phyloP scores from a whole-genome alignment of 1,284 basidiomycete genomes.

The Rhizopogon hawkerae region DNA sequence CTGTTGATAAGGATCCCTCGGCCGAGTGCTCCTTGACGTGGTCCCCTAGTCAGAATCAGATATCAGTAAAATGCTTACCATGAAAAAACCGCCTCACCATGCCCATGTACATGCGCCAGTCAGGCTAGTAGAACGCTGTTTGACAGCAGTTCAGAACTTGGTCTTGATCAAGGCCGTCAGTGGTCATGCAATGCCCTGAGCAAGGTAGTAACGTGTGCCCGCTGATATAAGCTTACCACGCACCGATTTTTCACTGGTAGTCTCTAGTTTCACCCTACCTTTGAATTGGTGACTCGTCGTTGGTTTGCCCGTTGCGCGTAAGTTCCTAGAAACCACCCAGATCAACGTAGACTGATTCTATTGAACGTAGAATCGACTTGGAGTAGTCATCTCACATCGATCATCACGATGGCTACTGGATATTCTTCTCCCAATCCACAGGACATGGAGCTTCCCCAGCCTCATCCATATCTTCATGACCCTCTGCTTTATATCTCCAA shows the following conservation, averaged over 20 bases:
- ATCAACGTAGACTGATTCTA: slow-evolving; percentile 2
- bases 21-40: not conserved
- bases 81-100: not conserved
- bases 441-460: slow-evolving; percentile 26
- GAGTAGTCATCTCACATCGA: slow-evolving; percentile 19
- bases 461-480: slow-evolving; percentile 74
- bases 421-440: slow-evolving; percentile 27
- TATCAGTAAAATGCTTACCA: not conserved
- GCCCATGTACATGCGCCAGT: too few species aligned
- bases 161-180: too few species aligned
- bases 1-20: not conserved
- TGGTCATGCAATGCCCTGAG: too few species aligned
- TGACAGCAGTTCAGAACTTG: not conserved
- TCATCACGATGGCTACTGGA: slow-evolving; percentile 31
- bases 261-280: slow-evolving; percentile 6
- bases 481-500: slow-evolving; percentile 70
- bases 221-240: slow-evolving; percentile 31
- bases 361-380: slow-evolving; percentile 3
- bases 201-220: not conserved
- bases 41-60: not conserved
- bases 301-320: slow-evolving; percentile 20
- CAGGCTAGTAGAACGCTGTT: not conserved
- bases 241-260: slow-evolving; percentile 23
- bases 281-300: slow-evolving; percentile 26
- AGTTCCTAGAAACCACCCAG: not conserved